phyloP scores from a whole-genome alignment of 2,329 filamentous ascomycete genomes.

The Neonectria neomacrospora region DNA sequence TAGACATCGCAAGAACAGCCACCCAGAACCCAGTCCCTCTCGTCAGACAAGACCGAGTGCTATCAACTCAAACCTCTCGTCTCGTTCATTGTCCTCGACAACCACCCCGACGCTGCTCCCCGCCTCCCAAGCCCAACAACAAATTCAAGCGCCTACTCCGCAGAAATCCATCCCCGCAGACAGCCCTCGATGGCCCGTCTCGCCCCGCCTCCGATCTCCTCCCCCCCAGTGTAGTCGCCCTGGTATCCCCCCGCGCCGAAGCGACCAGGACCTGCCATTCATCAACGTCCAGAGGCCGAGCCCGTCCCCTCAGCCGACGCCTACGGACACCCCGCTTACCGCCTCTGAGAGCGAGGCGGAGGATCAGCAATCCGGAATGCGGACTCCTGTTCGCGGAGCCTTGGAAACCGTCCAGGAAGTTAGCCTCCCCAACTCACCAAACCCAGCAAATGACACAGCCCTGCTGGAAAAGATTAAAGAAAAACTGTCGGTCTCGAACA shows the following conservation, averaged over 20 bases:
- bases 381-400: conserved; percentile 70
- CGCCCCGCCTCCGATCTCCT: conserved; percentile 81
- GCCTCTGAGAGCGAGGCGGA: conserved; percentile 65
- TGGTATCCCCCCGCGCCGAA: conserved; percentile 57
- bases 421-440: conserved; percentile 79
- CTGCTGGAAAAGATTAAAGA: conserved; percentile 63
- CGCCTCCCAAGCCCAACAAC: conserved; percentile 67
- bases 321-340: conserved; percentile 50
- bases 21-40: conserved; percentile 71
- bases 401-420: conserved; percentile 94
- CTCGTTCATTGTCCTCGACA: conserved; percentile 75
- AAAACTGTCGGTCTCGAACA: conserved; percentile 56
- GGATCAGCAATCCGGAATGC: conserved; percentile 62
- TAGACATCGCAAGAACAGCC: conserved; percentile 73
- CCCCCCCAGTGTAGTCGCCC: conserved; percentile 67
- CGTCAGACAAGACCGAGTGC: conserved; percentile 62
- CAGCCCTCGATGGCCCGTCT: conserved; percentile 78
- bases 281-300: conserved; percentile 65
- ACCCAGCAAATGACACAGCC: conserved; percentile 56
- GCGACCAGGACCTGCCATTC: conserved; percentile 61
- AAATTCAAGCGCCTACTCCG: conserved; percentile 69
- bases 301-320: conserved; percentile 57
- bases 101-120: conserved; percentile 74
- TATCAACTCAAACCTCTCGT: conserved; percentile 70
- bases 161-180: conserved; percentile 69